Evolutionary conservation across 495 filamentous ascomycete genomes (phyloP), one percentile per base, ranked within the genome.

Genomic region (Penicillium desertorum): DNA sequence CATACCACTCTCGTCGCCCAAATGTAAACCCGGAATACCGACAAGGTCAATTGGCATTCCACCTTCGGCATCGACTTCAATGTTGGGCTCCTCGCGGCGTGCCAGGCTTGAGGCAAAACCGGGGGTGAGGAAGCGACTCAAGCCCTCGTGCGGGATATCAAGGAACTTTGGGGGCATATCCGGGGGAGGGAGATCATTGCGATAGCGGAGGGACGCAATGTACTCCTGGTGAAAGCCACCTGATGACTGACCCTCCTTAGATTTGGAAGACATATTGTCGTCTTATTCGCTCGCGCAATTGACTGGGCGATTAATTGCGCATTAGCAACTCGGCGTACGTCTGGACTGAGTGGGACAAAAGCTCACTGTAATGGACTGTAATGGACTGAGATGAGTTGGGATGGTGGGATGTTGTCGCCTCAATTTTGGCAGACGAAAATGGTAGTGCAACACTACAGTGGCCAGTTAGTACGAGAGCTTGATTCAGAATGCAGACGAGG

Each of bases 41-140:
- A 97, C 88, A 44, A 98, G 76, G 70, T 98, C 93, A 70, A 98
- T 85, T 39, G 90, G 91, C 93, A 98, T 97, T 36, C 95, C 94
- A 56, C 96, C 84, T 77, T 98, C 95, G 19, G 92, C 92, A 83
- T 98, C 95, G 20, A 92, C 91, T 71, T 98, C 94, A 51, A 98
- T 92, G 59, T 96, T 96, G 5, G 95, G 76, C n/a, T 92, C 86
- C 75, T 98, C 92, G 59, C 95, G 90, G 60, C 92, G 81, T 1
- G 90, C 90, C 57, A 98, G 73, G 50, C 90, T 86, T 30, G 91
- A 92, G 23, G 91, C 89, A 76, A 96, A 98, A 2, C 82, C 85
- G 1, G 93, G 88, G 10, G 86, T 87, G 14, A 93, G 92, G 71
- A 96, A 98, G 64, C 91, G 87, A 9, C 87, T 79, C 19, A 97